A percentile compares a stretch with the other conserved stretches of the same genome.
phyloP scores from a whole-genome alignment of 208 protist species.

The Crithidia sp. region DNA sequence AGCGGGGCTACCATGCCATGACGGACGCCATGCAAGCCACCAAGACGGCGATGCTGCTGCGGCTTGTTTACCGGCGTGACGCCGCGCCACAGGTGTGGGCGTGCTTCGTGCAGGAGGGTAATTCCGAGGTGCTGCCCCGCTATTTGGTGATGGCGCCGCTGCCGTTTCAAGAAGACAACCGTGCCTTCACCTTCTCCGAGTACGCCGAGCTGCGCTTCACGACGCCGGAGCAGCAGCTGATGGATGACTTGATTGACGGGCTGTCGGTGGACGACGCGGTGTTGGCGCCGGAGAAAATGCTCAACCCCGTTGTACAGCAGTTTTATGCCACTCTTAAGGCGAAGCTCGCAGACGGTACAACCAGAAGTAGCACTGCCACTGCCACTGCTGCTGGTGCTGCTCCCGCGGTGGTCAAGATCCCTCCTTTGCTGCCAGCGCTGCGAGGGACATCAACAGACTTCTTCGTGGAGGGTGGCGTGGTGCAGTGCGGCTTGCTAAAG shows the following conservation, averaged over 20 bases:
- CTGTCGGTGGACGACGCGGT: constrained; percentile 61
- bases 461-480: constrained; percentile 35
- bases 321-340: constrained; percentile 80
- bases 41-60: constrained; percentile 64
- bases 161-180: constrained; percentile 89
- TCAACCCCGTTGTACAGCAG: constrained; percentile 89
- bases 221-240: constrained; percentile 55
- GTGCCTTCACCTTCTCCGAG: constrained; percentile 72
- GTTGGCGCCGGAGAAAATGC: constrained; percentile 74
- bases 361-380: neutral
- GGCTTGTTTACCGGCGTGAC: constrained; percentile 71
- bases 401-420: neutral
- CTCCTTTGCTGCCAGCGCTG: constrained; percentile 37
- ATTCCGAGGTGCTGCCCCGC: constrained; percentile 6
- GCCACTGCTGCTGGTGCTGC: neutral
- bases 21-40: constrained; percentile 70
- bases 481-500: constrained; percentile 22
- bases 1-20: constrained; percentile 68
- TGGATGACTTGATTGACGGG: constrained; percentile 75
- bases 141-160: constrained; percentile 70
- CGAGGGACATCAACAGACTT: constrained; percentile 48
- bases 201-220: constrained; percentile 42
- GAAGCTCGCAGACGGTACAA: constrained; percentile 21
- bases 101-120: constrained; percentile 46
- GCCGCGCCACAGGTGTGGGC: constrained; percentile 60